phyloP scores from a whole-genome alignment of 2,329 filamentous ascomycete genomes.

The Exophiala bonariae region DNA sequence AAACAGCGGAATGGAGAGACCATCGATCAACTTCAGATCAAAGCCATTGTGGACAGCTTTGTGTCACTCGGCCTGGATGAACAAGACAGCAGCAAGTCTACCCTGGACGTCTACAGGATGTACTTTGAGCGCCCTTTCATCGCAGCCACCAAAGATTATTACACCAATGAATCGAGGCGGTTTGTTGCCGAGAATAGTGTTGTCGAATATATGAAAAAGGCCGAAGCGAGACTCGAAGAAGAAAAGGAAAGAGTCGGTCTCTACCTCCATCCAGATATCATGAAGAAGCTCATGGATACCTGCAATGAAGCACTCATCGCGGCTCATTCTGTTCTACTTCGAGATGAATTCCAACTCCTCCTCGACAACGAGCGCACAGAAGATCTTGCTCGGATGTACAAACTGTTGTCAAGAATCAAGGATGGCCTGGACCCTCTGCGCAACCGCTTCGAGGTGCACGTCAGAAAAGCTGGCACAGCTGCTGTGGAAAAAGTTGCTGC shows the following conservation, averaged over 20 bases:
- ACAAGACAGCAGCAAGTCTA: constrained; percentile 87
- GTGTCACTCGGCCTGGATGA: constrained; percentile 94
- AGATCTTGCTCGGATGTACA: constrained; percentile 96
- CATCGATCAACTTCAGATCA: constrained; percentile 95
- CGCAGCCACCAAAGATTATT: constrained; percentile 78
- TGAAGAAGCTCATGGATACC: constrained; percentile 75
- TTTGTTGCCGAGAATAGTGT: constrained; percentile 97
- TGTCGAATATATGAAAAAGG: constrained; percentile 99
- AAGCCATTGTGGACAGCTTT: constrained; percentile 94
- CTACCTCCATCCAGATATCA: constrained; percentile 90
- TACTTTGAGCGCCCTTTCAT: constrained; percentile 95
- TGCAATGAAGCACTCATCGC: constrained; percentile 89
- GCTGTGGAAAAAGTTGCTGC: constrained; percentile 89
- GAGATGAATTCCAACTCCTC: constrained; percentile 93
- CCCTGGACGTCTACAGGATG: constrained; percentile 87
- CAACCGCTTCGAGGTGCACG: constrained; percentile 85
- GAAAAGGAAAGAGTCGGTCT: constrained; percentile 92
- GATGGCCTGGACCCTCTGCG: constrained; percentile 89
- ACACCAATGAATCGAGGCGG: constrained; percentile 85
- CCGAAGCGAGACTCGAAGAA: constrained; percentile 81
- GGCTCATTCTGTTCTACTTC: constrained; percentile 79
- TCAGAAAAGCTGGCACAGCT: constrained; percentile 81
- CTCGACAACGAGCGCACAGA: constrained; percentile 93
- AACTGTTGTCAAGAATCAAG: constrained; percentile 80
- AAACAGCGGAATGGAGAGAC: constrained; percentile 97